Evolutionary conservation across 108 stramenopile species (phyloP), one percentile per base, ranked within the genome.

Genomic region (Nitzschia sp.): DNA sequence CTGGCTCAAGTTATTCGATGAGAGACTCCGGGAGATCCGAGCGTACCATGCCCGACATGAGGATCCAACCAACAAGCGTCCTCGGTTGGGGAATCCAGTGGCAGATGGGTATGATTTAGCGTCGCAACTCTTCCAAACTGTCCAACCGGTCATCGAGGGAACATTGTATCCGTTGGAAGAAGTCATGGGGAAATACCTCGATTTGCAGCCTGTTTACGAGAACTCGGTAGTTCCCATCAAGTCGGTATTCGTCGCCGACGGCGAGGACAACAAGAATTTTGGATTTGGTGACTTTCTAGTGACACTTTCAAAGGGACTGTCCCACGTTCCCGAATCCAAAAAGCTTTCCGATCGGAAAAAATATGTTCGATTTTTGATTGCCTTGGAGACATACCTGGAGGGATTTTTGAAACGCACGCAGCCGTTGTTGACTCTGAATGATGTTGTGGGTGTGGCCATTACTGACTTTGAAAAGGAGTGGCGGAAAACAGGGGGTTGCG

Each of bases 91-190:
- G 27, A 77, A 87, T 76, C 88, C 89, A 16, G 45, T 72, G 5
- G 86, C 87, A 31, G 90, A 94, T 79, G 93, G 93, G 36, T 94
- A 88, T 53, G 93, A 94, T 70, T 68, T 91, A 47, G 80, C 83
- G 0, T 85, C 86, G 8, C 50, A 79, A 17, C 33, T 90, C 17
- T 31, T 60, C 17, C 72, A 70, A 44, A 73, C 68, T 35, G 66
- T 84, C n/a, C 53, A 66, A 25, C 64, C 65, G n/a, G 66, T 87
- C 38, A 58, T 63, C 17, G 73, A 77, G 1, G 85, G 84, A 11
- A 76, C 78, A 22, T 45, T 84, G 29, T 90, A 74, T 68, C 58
- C 78, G 11, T 48, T 83, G 6, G 86, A 94, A 63, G 88, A 94
- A 85, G 77, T 89, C 52, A 74, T 89, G 80, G 90, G 93, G 15